Percentiles rank a stretch among this genome's conserved stretches.
Conservation (phyloP, 78 protist species). For the Dictyostelium purpureum region DNA sequence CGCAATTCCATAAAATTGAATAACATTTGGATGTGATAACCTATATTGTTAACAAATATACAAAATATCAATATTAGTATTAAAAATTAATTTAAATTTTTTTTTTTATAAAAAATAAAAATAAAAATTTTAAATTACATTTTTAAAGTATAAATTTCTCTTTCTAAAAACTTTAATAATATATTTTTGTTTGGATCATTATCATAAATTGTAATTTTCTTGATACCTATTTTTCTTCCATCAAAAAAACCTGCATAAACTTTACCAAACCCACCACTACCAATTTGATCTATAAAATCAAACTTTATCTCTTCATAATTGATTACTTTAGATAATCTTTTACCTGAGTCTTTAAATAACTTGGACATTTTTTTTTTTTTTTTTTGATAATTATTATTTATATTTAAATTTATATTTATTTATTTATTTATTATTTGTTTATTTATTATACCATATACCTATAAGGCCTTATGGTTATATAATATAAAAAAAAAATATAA, state of each 20-base stretch:
- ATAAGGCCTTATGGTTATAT: too few species aligned
- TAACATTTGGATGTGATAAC: slow-evolving; percentile 66
- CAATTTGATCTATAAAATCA: slow-evolving; percentile 24
- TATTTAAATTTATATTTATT: not conserved
- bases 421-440: not conserved
- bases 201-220: slow-evolving; percentile 54
- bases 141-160: slow-evolving; percentile 52
- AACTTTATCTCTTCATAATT: slow-evolving; percentile 62
- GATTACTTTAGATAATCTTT: slow-evolving; percentile 36
- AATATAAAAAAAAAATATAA: not conserved
- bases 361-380: not conserved
- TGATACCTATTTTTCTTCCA: slow-evolving; percentile 56
- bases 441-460: not conserved
- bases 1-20: slow-evolving; percentile 64
- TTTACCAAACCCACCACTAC: slow-evolving; percentile 72
- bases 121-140: not conserved
- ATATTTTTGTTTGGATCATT: slow-evolving; percentile 66
- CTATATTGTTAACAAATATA: too few species aligned
- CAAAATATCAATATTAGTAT: too few species aligned
- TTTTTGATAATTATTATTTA: not conserved
- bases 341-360: not conserved
- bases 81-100: not conserved
- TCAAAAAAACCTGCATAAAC: slow-evolving; percentile 37
- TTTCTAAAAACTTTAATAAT: slow-evolving; percentile 38
- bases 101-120: not conserved